Conservation (phyloP, 2,329 filamentous ascomycete genomes). For the Chaetoscypha palmicola region DNA sequence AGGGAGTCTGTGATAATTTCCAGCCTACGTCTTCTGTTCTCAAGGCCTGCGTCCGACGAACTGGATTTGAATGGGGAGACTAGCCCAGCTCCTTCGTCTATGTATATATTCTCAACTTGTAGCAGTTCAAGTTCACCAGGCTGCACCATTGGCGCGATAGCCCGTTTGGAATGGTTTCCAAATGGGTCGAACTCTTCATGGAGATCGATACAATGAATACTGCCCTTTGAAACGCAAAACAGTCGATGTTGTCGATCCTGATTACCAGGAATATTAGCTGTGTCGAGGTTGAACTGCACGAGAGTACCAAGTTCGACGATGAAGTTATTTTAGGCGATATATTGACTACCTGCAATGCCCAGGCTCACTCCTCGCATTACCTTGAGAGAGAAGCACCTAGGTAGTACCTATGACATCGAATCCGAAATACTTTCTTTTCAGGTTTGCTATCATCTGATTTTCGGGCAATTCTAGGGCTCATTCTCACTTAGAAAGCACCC, state of each 20-base stretch:
- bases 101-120: constrained; percentile 24
- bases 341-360: background rate
- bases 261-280: constrained; percentile 23
- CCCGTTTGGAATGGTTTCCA: constrained; percentile 18
- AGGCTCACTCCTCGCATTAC: constrained; percentile 10
- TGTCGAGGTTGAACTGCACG: constrained; percentile 14
- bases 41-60: background rate
- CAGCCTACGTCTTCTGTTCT: constrained; percentile 20
- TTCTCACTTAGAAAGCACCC: constrained; percentile 24
- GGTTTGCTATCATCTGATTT: constrained; percentile 1
- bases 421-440: constrained; percentile 24
- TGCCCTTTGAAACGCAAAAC: constrained; percentile 22
- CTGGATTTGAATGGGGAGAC: constrained; percentile 8
- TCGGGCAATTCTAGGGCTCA: background rate
- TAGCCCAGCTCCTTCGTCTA: constrained; percentile 20
- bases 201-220: constrained; percentile 17
- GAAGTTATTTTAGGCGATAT: background rate
- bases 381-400: constrained; percentile 20
- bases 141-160: constrained; percentile 25
- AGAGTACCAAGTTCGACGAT: constrained; percentile 6
- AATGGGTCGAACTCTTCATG: constrained; percentile 12
- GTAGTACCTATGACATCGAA: constrained; percentile 19
- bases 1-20: constrained; percentile 30
- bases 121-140: constrained; percentile 16
- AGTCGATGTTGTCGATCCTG: constrained; percentile 24